Evolutionary conservation across 2,329 filamentous ascomycete genomes (phyloP), one percentile per base, ranked within the genome.

Genomic region (Orbilia quercus): DNA sequence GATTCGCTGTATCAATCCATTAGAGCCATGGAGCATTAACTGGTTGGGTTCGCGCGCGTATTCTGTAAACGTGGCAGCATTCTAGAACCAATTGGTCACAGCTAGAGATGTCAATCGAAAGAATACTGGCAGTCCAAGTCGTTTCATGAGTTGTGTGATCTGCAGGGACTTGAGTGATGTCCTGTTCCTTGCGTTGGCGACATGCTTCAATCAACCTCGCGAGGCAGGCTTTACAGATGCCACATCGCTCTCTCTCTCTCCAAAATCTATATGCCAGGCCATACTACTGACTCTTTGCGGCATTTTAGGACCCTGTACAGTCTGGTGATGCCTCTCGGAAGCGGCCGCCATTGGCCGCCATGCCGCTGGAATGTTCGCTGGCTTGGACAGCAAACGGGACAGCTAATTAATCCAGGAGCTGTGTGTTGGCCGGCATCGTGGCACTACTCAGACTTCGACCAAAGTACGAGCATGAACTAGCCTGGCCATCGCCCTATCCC

Each of bases 401-500:
- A 31, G 28, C n/a, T n/a, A n/a, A n/a, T 42, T 42, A 5, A 16
- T 28, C 48, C 40, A 44, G 45, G 16, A 45, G 42, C 28, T 18
- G 53, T 44, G 53, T 57, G 63, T 45, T 67, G 63, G 53, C 53
- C 28, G 36, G 16, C 34, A 44, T 50, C 50, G 62, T 66, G 62
- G 51, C 62, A 28, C 48, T 66, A 51, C 22, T 28, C 7, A 51
- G 45, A 23, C 31, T 16, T n/a, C 18, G 9, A 14, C 31, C 22
- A 25, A 20, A 20, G 28, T 20, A 20, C 12, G 9, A 18, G 22
- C 23, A 51, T 66, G 62, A 57, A 58, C 36, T 51, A 51, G 55
- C 55, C 25, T 51, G 62, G 55, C 55, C 25, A 36, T 59, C 63
- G 63, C 63, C 63, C 59, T 53, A 44, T 45, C 44, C 63, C 63